Evolutionary conservation across 179 eudicot genomes (phyloP).

Genomic region (Dionaea muscipula): DNA sequence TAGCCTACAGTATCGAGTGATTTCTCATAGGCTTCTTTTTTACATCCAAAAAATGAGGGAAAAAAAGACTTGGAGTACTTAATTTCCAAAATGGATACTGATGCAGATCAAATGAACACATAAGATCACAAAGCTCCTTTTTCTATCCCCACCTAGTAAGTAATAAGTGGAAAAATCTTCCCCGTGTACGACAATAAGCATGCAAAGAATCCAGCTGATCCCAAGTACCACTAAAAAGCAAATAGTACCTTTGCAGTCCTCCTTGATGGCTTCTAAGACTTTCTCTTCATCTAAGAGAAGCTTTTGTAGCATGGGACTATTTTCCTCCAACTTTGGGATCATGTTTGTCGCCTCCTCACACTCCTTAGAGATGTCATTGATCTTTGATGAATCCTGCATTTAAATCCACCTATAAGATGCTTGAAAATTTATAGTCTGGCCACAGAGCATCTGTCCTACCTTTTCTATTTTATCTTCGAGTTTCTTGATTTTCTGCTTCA

Average conservation of each 20-base stretch:
- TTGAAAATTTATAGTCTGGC: neutral
- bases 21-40: too few relatives aligned
- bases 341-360: conserved; percentile 45
- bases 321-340: conserved; percentile 69
- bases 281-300: conserved; percentile 64
- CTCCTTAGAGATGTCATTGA: conserved; percentile 42
- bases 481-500: conserved; percentile 83
- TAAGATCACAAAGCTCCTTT: neutral
- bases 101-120: neutral
- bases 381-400: conserved; percentile 58
- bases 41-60: too few relatives aligned
- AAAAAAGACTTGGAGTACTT: neutral
- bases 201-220: too few relatives aligned
- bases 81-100: neutral
- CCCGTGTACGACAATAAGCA: too few relatives aligned
- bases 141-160: neutral
- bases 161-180: too few relatives aligned
- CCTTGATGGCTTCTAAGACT: conserved; percentile 60
- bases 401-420: conserved; percentile 15
- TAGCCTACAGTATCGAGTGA: too few relatives aligned
- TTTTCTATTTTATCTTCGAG: conserved; percentile 69
- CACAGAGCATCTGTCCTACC: conserved; percentile 26
- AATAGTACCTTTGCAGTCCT: conserved; percentile 71
- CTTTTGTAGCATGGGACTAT: conserved; percentile 57
- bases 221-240: too few relatives aligned